Conservation (phyloP, 1,284 basidiomycete species). For the Trichosporon coremiiforme region DNA sequence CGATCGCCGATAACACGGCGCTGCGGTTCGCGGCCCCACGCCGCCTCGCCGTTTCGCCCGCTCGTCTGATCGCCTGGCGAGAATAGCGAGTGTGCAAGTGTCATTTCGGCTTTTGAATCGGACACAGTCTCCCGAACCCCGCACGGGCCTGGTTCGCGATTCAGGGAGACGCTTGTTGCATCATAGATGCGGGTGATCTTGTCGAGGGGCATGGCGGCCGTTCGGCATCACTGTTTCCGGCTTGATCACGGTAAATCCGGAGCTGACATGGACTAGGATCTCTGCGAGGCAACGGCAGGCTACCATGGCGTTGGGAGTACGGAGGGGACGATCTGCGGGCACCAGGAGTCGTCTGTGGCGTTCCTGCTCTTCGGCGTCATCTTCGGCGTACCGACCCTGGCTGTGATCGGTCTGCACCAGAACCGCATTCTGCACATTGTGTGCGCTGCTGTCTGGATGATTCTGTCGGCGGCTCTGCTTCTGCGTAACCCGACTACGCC, state of each 20-base stretch:
- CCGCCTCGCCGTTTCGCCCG: neutral
- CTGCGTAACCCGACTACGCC: slow-evolving; percentile 42
- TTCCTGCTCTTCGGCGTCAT: slow-evolving; percentile 13
- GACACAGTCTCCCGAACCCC: neutral
- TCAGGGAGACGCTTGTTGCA: neutral
- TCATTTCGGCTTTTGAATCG: neutral
- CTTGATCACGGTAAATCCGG: neutral
- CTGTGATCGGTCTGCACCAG: slow-evolving; percentile 72
- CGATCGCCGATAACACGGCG: too few species aligned
- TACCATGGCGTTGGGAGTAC: neutral
- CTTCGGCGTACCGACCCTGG: slow-evolving; percentile 69
- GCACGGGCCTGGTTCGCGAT: neutral
- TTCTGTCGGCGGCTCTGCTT: slow-evolving; percentile 38
- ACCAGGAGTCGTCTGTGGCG: neutral
- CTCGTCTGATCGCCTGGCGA: neutral
- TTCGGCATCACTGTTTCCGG: neutral
- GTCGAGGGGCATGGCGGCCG: too few species aligned
- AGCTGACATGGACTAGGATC: neutral
- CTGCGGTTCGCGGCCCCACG: too few species aligned
- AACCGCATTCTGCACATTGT: slow-evolving; percentile 68
- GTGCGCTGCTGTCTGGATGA: slow-evolving; percentile 61
- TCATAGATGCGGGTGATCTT: neutral
- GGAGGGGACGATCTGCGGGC: neutral
- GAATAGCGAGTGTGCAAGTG: too few species aligned
- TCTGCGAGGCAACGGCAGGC: neutral